A percentile compares a stretch with the other conserved stretches of the same genome.
Conservation (phyloP, 164 flowering plant species). For the Stephania cephalantha region DNA sequence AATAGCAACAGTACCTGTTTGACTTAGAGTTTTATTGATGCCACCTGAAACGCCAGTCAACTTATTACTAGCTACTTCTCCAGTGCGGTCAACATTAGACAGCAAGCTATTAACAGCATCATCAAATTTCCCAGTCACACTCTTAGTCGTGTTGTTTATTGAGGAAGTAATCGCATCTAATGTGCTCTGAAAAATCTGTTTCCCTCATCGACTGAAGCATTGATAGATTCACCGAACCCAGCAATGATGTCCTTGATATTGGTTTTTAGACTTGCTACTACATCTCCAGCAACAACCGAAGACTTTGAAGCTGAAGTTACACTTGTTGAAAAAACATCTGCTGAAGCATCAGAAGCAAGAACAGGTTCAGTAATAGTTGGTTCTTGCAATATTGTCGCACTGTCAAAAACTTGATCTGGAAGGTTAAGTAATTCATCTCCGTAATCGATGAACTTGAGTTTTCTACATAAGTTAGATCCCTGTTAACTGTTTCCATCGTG, state of each 20-base stretch:
- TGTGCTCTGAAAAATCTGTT: conserved; percentile 35
- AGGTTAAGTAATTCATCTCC: conserved; percentile 18
- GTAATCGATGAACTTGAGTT: conserved; percentile 17
- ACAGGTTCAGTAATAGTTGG: conserved; percentile 26
- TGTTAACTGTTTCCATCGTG: conserved; percentile 16
- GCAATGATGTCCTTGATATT: conserved; percentile 31
- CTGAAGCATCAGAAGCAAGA: conserved; percentile 14
- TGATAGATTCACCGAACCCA: conserved; percentile 35
- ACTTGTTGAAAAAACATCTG: conserved; percentile 22
- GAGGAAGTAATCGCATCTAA: conserved; percentile 44
- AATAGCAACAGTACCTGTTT: conserved; percentile 38
- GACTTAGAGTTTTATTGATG: conserved; percentile 42
- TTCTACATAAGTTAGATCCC: conserved; percentile 33
- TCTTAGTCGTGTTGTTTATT: conserved; percentile 25
- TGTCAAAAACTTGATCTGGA: conserved; percentile 22
- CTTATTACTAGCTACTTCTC: conserved; percentile 37
- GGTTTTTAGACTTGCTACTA: conserved; percentile 30
- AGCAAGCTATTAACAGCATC: conserved; percentile 26
- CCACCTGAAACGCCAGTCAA: conserved; percentile 41
- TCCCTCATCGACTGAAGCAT: conserved; percentile 38
- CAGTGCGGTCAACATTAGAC: conserved; percentile 40
- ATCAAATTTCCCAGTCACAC: conserved; percentile 43
- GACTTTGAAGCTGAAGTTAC: conserved; percentile 29
- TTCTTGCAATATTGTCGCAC: conserved; percentile 12
- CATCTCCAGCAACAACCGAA: conserved; percentile 22